Evolutionary conservation across 768 basidiomycete genomes (phyloP).

Genomic region (Amanita rubescens): DNA sequence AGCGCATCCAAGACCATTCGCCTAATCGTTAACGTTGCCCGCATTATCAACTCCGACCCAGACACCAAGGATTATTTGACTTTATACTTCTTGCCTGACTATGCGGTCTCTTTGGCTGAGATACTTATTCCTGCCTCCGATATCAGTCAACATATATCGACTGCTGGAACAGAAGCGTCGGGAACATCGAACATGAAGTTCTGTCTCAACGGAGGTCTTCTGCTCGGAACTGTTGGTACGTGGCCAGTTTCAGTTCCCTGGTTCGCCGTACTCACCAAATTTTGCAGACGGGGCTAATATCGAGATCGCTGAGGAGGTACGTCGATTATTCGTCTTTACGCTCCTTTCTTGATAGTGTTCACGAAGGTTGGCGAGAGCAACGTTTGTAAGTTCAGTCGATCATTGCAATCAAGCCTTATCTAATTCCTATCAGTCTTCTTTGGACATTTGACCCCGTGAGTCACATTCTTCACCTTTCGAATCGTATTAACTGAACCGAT

Average conservation of each 20-base stretch:
- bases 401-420: neutral
- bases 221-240: slow-evolving; percentile 75
- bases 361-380: slow-evolving; percentile 72
- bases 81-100: slow-evolving; percentile 95
- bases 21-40: slow-evolving; percentile 87
- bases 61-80: slow-evolving; percentile 83
- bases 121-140: slow-evolving; percentile 88
- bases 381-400: slow-evolving; percentile 62
- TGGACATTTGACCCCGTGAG: slow-evolving; percentile 71
- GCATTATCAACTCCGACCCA: slow-evolving; percentile 72
- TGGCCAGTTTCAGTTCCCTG: slow-evolving; percentile 1
- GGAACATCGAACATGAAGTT: slow-evolving; percentile 88
- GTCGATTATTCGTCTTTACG: neutral
- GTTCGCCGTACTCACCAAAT: neutral
- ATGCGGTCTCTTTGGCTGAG: slow-evolving; percentile 80
- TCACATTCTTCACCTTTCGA: slow-evolving; percentile 1
- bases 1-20: slow-evolving; percentile 60
- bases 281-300: slow-evolving; percentile 83
- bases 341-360: neutral
- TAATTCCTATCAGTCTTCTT: slow-evolving; percentile 62
- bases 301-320: slow-evolving; percentile 86
- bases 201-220: slow-evolving; percentile 82
- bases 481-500: neutral
- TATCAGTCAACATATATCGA: slow-evolving; percentile 94
- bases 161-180: slow-evolving; percentile 89